A percentile compares a stretch with the other conserved stretches of the same genome.
Evolutionary conservation across 129 eudicot genomes (phyloP).

Genomic region (Flaveria linearis): DNA sequence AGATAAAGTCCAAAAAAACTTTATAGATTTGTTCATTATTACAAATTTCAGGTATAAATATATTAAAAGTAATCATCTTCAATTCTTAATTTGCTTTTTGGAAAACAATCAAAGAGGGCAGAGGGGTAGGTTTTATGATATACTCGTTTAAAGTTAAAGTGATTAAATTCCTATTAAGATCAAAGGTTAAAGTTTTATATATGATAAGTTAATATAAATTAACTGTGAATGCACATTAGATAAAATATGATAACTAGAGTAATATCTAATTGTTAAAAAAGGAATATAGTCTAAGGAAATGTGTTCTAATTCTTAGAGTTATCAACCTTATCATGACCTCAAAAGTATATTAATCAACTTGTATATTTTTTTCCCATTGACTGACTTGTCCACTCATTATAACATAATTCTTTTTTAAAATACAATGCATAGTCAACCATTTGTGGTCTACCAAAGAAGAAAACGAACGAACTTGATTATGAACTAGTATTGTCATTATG

Average conservation of each 20-base stretch:
- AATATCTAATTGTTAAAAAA: too few species aligned
- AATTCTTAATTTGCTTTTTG: neutral
- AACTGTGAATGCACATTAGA: too few species aligned
- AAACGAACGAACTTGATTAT: slow-evolving; percentile 4
- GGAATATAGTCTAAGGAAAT: neutral
- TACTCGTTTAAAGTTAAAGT: too few species aligned
- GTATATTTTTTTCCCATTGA: neutral
- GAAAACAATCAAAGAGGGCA: too few species aligned
- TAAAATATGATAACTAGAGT: too few species aligned
- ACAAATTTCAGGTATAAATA: neutral
- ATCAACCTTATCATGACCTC: slow-evolving; percentile 10
- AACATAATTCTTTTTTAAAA: neutral
- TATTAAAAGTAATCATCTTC: neutral
- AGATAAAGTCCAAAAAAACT: neutral
- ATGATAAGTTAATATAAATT: too few species aligned
- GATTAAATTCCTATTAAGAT: too few species aligned
- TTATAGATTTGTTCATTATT: neutral
- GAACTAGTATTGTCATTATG: slow-evolving; percentile 20
- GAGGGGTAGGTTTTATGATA: too few species aligned
- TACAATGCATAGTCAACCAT: slow-evolving; percentile 11
- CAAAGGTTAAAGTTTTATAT: too few species aligned
- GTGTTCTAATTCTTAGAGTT: neutral
- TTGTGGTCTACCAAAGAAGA: slow-evolving; percentile 15
- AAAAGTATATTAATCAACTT: slow-evolving; percentile 12
- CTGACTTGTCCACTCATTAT: neutral